Evolutionary conservation across 345 rosid genomes (phyloP).

Genomic region (Moricandia moricandioides): DNA sequence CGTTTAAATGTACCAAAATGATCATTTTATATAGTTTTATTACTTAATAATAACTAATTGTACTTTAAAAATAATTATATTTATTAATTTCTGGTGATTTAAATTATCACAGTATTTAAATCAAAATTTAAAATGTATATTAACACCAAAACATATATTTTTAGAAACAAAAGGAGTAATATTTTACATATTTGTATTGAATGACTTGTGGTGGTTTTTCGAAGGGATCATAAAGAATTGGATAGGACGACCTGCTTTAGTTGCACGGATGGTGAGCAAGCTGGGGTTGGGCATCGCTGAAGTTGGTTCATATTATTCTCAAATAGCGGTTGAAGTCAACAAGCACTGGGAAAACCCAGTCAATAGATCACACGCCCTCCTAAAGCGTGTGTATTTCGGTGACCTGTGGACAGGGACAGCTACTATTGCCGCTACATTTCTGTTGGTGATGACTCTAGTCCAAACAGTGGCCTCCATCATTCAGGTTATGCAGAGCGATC

Average conservation of each 20-base stretch:
- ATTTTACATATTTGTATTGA: too few species aligned
- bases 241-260: background rate
- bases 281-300: background rate
- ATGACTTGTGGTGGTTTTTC: too few species aligned
- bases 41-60: too few species aligned
- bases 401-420: constrained; percentile 11
- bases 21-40: too few species aligned
- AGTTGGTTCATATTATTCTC: background rate
- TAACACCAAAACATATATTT: too few species aligned
- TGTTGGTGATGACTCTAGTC: constrained; percentile 5
- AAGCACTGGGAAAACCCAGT: background rate
- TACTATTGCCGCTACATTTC: background rate
- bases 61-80: too few species aligned
- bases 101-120: too few species aligned
- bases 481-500: background rate
- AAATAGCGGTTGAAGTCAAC: background rate
- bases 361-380: background rate
- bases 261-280: constrained; percentile 28
- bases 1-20: too few species aligned
- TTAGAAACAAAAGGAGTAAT: too few species aligned
- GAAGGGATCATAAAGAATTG: background rate
- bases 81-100: too few species aligned
- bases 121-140: too few species aligned
- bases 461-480: background rate
- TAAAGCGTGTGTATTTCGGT: constrained; percentile 12